Conservation (phyloP, 75 land plant species). For the Larix kaempferi region DNA sequence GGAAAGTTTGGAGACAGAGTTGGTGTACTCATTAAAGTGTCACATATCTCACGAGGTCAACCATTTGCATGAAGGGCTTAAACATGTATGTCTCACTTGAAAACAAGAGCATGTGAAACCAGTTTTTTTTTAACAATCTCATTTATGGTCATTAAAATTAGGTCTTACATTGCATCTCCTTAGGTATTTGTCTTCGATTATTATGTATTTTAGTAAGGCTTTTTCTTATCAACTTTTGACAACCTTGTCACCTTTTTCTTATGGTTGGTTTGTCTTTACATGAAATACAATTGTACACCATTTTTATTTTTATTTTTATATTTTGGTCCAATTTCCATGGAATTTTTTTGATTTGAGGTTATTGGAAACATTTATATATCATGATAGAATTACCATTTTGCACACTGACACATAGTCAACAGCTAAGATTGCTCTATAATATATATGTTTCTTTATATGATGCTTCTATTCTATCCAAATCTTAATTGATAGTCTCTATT, state of each 20-base stretch:
- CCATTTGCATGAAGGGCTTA: constrained; percentile 91
- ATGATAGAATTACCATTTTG: too few relatives aligned
- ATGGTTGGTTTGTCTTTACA: too few relatives aligned
- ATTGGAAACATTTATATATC: too few relatives aligned
- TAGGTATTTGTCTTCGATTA: neutral
- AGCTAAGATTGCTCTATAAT: too few relatives aligned
- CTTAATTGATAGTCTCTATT: too few relatives aligned
- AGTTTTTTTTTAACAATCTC: neutral
- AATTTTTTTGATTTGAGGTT: too few relatives aligned
- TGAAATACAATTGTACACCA: too few relatives aligned
- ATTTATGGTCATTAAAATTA: neutral
- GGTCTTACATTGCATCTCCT: neutral
- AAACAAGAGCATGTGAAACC: neutral
- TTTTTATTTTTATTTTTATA: too few relatives aligned
- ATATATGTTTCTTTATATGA: too few relatives aligned
- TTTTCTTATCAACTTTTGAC: neutral
- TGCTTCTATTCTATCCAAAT: too few relatives aligned
- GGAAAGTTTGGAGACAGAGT: constrained; percentile 81
- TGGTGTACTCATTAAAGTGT: constrained; percentile 87
- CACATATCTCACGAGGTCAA: constrained; percentile 97
- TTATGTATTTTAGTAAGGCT: neutral
- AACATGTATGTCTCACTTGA: constrained; percentile 50
- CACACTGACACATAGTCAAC: too few relatives aligned
- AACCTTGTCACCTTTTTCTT: neutral
- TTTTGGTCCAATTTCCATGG: too few relatives aligned